phyloP scores from a whole-genome alignment of 2,329 filamentous ascomycete species.

The Botrytis tulipae region DNA sequence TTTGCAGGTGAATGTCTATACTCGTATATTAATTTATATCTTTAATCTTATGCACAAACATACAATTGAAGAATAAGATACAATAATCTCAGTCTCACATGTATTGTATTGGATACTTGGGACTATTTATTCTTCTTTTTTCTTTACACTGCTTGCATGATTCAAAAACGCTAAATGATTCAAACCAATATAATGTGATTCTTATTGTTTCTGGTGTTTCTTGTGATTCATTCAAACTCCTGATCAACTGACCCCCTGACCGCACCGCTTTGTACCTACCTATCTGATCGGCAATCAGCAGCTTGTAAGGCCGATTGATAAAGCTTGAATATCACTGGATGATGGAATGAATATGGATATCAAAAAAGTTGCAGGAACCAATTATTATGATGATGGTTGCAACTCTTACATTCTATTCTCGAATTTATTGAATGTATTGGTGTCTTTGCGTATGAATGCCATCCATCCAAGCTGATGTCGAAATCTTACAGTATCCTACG shows the following conservation, averaged over 20 bases:
- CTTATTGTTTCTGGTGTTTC: neutral
- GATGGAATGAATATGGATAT: neutral
- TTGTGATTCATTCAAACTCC: slow-evolving; percentile 10
- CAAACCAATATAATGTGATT: slow-evolving; percentile 4
- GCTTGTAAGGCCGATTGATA: slow-evolving; percentile 4
- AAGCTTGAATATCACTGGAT: slow-evolving; percentile 16
- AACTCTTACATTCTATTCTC: neutral
- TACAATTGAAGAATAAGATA: neutral
- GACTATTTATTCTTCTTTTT: neutral
- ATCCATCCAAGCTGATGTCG: slow-evolving; percentile 37
- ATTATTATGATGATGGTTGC: neutral
- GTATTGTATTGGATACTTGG: no score
- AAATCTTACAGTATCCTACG: slow-evolving; percentile 30
- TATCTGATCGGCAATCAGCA: slow-evolving; percentile 19
- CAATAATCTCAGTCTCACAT: neutral
- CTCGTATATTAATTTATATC: neutral
- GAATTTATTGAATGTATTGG: slow-evolving; percentile 21
- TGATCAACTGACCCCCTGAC: slow-evolving; percentile 8
- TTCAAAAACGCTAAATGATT: neutral
- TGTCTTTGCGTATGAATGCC: slow-evolving; percentile 25
- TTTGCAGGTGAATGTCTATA: neutral
- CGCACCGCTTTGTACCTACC: slow-evolving; percentile 13
- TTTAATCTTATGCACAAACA: neutral
- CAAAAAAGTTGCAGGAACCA: slow-evolving; percentile 4
- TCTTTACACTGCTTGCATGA: neutral